A percentile compares a stretch with the other conserved stretches of the same genome.
Conservation (phyloP, 257 asterid species). For the Rhazya stricta region DNA sequence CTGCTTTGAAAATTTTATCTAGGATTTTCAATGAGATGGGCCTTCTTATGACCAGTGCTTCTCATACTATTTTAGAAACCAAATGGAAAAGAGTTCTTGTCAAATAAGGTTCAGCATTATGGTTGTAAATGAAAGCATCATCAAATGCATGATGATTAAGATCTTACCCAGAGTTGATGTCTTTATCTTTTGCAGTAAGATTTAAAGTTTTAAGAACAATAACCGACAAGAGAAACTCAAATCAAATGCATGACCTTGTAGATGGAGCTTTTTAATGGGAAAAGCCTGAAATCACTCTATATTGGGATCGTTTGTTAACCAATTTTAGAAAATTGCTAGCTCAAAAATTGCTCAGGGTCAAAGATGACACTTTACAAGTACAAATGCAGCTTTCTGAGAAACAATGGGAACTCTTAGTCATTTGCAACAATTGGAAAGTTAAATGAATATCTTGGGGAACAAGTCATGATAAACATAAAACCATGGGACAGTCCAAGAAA, state of each 20-base stretch:
- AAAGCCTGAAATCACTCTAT: background rate
- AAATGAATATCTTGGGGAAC: background rate
- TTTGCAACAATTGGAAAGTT: background rate
- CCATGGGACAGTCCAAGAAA: background rate
- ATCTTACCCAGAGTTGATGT: background rate
- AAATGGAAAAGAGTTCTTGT: background rate
- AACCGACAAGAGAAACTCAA: background rate
- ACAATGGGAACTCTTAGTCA: background rate
- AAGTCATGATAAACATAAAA: background rate
- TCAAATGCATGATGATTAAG: background rate
- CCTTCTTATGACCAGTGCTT: background rate
- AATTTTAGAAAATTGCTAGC: background rate
- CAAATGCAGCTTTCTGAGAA: background rate
- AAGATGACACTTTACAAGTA: background rate
- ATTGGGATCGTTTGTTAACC: background rate
- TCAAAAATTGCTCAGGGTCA: background rate
- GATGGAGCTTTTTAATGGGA: background rate
- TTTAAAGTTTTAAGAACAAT: background rate
- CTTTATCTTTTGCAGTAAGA: background rate
- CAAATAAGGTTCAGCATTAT: background rate
- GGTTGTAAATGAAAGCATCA: background rate
- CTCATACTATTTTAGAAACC: background rate
- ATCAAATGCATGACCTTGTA: background rate
- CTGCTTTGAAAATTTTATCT: background rate
- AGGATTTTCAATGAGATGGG: background rate